These are phyloP conservation scores for Amaranthus hypochondriacus DNA, from an alignment of 148 eudicot genomes.

Conservation along the genomic window DNA sequence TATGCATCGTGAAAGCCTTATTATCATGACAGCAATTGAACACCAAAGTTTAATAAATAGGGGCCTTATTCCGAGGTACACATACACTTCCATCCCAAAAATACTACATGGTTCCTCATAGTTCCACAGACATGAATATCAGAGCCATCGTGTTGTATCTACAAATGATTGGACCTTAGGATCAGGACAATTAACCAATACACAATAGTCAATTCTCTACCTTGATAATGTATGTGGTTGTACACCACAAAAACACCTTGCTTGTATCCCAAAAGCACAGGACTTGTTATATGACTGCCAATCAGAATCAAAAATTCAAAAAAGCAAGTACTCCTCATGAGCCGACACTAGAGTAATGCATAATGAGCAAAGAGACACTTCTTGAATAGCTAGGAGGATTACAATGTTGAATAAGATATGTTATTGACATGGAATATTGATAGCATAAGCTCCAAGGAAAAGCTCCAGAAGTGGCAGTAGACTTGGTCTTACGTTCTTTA, in stretches of 20 bases:
- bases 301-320: background rate
- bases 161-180: background rate
- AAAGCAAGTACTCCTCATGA: background rate
- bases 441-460: background rate
- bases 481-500: no score
- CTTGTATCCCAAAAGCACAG: background rate
- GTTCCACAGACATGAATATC: background rate
- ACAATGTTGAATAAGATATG: background rate
- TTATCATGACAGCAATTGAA: background rate
- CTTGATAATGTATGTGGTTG: background rate
- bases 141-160: background rate
- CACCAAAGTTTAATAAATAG: background rate
- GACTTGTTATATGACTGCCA: background rate
- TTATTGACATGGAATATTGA: background rate
- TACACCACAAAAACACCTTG: background rate
- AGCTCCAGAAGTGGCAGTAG: no score
- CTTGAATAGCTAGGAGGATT: background rate
- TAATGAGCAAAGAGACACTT: background rate
- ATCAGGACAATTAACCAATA: background rate
- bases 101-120: background rate
- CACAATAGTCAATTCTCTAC: background rate
- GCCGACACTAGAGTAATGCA: background rate
- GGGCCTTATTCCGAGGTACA: background rate
- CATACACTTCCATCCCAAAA: background rate
- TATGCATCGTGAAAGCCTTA: background rate